Base-by-base conservation (phyloP, 768 basidiomycete genomes). In the Amanita inopinata region DNA sequence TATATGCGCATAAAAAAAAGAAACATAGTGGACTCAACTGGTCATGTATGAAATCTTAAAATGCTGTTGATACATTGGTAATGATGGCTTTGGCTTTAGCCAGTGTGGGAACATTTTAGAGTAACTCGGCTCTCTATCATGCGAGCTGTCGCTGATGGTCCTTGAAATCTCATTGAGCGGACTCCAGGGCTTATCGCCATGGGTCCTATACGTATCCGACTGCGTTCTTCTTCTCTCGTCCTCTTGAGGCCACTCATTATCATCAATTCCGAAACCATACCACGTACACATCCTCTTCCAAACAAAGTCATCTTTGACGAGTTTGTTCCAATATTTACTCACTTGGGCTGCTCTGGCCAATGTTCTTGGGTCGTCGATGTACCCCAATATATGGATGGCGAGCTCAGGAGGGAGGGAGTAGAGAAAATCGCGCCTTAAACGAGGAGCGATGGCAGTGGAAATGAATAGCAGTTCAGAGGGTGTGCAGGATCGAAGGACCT, bases 261-360 rank as follows among this genome's bases (percentile, higher is more conserved):
- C n/a, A n/a, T n/a, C n/a, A n/a, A n/a, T n/a, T n/a, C n/a, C 52
- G 50, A 78, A 84, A 4, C 70, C 70, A 55, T 78, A 73, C 12
- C 63, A 53, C 8, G 64, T 58, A 53, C 83, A 90, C 76, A 94
- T 76, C 8, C 68, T 52, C 58, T 76, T 79, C 93, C 92, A 97
- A 8, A 87, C 66, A 49, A 66, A 71, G 49, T 93, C 88, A 52
- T 91, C 90, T 33, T 69, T 61, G 5, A 81, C 68, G 4, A 96
- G 69, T 11, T 57, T 61, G 10, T 70, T 61, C 93, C 93, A 97
- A 37, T 70, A 67, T 40, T 66, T 64, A 51, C 80, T 83, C 20
- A 93, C 92, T 24, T 73, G 69, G 30, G 73, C 66, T 0, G 83
- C 83, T 8, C 86, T 66, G 0, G 77, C 67, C 7, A 96, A 76